Evolutionary conservation across 768 basidiomycete genomes (phyloP).

Genomic region (Nidularia pulvinata): DNA sequence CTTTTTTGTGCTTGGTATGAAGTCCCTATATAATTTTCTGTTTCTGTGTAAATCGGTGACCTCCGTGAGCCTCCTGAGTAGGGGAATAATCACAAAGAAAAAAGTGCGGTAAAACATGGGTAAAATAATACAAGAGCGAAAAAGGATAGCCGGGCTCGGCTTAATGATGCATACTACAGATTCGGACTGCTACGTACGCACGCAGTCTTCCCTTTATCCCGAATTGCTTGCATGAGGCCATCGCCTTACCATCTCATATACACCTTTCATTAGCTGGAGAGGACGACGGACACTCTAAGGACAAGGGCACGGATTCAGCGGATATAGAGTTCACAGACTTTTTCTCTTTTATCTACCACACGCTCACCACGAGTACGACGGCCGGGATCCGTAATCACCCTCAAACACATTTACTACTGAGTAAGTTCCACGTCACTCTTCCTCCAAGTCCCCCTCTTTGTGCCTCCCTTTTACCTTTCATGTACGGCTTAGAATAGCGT

Average conservation of each 20-base stretch:
- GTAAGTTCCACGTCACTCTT: conserved; percentile 15
- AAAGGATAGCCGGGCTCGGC: neutral
- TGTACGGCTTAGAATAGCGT: too few species aligned
- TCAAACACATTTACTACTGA: conserved; percentile 2
- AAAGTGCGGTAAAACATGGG: neutral
- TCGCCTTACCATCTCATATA: too few species aligned
- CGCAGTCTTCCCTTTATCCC: too few species aligned
- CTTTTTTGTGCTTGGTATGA: neutral
- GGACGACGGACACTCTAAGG: too few species aligned
- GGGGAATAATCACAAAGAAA: neutral
- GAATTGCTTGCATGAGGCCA: too few species aligned
- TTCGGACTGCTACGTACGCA: too few species aligned
- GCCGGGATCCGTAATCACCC: conserved; percentile 10
- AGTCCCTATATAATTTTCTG: conserved; percentile 11
- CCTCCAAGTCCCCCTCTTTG: too few species aligned
- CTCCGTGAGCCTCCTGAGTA: neutral
- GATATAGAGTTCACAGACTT: neutral
- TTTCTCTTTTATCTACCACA: neutral
- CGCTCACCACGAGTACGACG: neutral
- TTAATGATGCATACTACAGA: neutral
- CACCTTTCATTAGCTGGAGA: too few species aligned
- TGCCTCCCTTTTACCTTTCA: too few species aligned
- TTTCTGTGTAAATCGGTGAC: conserved; percentile 9
- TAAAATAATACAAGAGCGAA: neutral
- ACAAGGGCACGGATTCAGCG: too few species aligned